These are phyloP conservation scores for Plantago ovata DNA, from an alignment of 257 asterid species.

Conservation along the genomic window DNA sequence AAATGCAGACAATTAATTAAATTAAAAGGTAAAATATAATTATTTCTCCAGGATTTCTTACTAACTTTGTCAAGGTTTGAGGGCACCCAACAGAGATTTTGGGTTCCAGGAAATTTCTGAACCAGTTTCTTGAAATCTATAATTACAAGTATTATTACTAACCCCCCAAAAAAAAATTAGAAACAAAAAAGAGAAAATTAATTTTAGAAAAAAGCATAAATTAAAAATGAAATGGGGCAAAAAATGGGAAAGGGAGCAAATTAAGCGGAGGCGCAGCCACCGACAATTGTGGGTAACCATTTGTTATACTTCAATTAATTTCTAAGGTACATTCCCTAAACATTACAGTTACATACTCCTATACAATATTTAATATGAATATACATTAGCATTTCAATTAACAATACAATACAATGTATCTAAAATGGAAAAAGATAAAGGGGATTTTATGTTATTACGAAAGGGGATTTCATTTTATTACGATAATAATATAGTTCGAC, in stretches of 20 bases:
- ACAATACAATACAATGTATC: no score
- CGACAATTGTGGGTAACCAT: conserved; percentile 39
- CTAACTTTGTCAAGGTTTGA: conserved; percentile 57
- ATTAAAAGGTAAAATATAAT: conserved; percentile 23
- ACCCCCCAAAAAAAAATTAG: conserved; percentile 1
- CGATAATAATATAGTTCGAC: no score
- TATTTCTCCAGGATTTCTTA: conserved; percentile 40
- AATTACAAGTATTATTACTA: conserved; percentile 14
- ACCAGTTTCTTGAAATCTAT: conserved; percentile 24
- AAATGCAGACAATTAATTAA: conserved; percentile 42
- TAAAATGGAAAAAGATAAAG: no score
- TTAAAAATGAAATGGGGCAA: conserved; percentile 3
- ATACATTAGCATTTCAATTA: no score
- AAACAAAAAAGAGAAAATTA: not conserved
- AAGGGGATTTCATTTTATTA: no score
- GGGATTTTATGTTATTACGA: no score
- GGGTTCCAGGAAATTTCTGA: conserved; percentile 36
- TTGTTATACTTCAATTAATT: no score
- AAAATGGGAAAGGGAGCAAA: conserved; percentile 19
- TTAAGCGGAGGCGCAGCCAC: conserved; percentile 19
- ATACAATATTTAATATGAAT: no score
- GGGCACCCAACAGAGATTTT: conserved; percentile 49
- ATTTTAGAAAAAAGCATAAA: conserved; percentile 1
- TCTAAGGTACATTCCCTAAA: not conserved
- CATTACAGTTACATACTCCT: no score